A percentile compares a stretch with the other conserved stretches of the same genome.
phyloP scores from a whole-genome alignment of 768 basidiomycete genomes.

The Nidularia sp. region DNA sequence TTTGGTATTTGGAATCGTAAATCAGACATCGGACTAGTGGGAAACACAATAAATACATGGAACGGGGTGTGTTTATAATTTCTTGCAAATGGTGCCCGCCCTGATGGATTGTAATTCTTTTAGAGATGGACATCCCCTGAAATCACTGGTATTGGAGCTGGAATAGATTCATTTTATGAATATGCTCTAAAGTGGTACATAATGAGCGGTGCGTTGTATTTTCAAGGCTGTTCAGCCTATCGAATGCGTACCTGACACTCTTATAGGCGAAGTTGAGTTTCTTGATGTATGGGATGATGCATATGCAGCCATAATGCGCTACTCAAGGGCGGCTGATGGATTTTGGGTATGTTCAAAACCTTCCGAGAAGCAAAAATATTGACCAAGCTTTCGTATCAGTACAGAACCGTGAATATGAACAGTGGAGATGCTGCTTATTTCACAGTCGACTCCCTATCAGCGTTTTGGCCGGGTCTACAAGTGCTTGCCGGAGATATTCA shows the following conservation, averaged over 20 bases:
- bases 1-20: conserved; percentile 92
- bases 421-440: conserved; percentile 70
- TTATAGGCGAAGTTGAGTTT: conserved; percentile 72
- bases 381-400: conserved; percentile 48
- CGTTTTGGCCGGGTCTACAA: conserved; percentile 97
- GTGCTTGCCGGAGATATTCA: conserved; percentile 82
- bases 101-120: background rate
- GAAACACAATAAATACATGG: conserved; percentile 83
- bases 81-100: background rate
- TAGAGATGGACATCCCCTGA: conserved; percentile 79
- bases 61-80: conserved; percentile 58
- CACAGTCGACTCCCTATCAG: conserved; percentile 92
- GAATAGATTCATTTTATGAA: conserved; percentile 94
- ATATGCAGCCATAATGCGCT: conserved; percentile 82
- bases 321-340: conserved; percentile 77
- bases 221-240: background rate
- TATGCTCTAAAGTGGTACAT: conserved; percentile 93
- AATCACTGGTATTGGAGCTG: conserved; percentile 83
- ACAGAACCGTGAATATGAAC: conserved; percentile 78
- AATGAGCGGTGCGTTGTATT: conserved; percentile 53
- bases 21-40: conserved; percentile 79
- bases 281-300: conserved; percentile 82
- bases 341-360: conserved; percentile 63
- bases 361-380: too few species aligned
- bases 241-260: background rate